Evolutionary conservation across 192 early-diverging fungal genomes (phyloP).

Genomic region (Entophlyctis helioformis): DNA sequence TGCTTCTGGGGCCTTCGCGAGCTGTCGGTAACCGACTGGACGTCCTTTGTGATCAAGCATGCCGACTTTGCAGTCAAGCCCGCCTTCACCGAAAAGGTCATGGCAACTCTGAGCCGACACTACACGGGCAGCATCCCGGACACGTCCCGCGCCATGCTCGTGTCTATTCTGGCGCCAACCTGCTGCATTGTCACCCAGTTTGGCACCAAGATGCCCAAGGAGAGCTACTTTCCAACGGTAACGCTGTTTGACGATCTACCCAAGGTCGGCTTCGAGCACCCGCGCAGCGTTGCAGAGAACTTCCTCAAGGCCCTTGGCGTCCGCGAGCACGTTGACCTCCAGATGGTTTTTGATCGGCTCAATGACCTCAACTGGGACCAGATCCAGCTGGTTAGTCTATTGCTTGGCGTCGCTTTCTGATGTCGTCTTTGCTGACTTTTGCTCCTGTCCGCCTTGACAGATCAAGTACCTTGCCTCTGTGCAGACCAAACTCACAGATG

Average conservation of each 20-base stretch:
- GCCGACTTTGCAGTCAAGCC: no score
- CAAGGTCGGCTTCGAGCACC: slow-evolving; percentile 43
- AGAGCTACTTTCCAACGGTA: slow-evolving; percentile 68
- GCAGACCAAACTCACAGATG: slow-evolving; percentile 42
- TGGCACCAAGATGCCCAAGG: slow-evolving; percentile 53
- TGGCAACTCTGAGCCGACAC: slow-evolving; percentile 39
- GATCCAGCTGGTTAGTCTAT: slow-evolving; percentile 42
- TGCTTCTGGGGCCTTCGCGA: slow-evolving; percentile 28
- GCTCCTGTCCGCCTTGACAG: background rate
- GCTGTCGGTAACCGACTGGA: background rate
- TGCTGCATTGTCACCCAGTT: slow-evolving; percentile 58
- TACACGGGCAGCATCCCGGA: slow-evolving; percentile 12
- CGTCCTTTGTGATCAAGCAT: no score
- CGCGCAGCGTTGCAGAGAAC: slow-evolving; percentile 31
- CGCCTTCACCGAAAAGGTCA: slow-evolving; percentile 54
- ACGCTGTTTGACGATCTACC: slow-evolving; percentile 78
- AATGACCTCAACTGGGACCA: slow-evolving; percentile 73
- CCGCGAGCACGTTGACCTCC: slow-evolving; percentile 77
- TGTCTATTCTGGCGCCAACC: slow-evolving; percentile 14
- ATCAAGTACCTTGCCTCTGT: slow-evolving; percentile 71
- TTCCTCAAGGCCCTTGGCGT: slow-evolving; percentile 61
- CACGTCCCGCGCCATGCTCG: slow-evolving; percentile 13
- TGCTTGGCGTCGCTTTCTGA: no score
- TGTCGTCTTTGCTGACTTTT: background rate
- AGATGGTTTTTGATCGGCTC: slow-evolving; percentile 72